Base-by-base conservation (phyloP, 257 asterid species). In the Handroanthus guayacan region DNA sequence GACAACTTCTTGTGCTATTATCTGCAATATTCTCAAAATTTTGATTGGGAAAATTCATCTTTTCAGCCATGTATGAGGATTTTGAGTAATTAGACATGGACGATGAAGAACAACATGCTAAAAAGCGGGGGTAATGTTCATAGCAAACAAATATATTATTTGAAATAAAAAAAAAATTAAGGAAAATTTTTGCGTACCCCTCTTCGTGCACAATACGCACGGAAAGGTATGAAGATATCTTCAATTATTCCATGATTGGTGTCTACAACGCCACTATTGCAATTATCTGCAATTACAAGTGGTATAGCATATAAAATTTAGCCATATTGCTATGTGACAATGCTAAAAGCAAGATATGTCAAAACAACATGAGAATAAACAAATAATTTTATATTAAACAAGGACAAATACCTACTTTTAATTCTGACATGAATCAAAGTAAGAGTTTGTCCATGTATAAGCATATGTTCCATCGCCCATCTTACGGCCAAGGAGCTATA, bases 391-490 rank as follows among this genome's bases (percentile, higher is more conserved):
- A 36, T 39, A 14, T 4, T 0, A 13, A 17, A 62, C 1, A 36
- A 71, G 74, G 37, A 48, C 76, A 69, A 83, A 81, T 79, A 90
- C 89, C 85, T 86, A 87, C 97, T 79, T 81, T 79, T 83, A 79
- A 81, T 65, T 73, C 75, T 82, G 66, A 92, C 88, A 71, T 92
- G 96, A 71, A 89, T 63, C 84, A 89, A 79, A 58, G 82, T 60
- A 48, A 92, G 80, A 18, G 69, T 48, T 5, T 75, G 81, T 72
- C 78, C 62, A 25, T 82, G 44, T 2, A 67, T 31, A 17, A 84
- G 69, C 60, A 92, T 83, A 77, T 91, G 69, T 2, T 90, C 92
- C 10, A 92, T 76, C 3, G 96, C 88, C 97, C 96, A 91, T 86
- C 72, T 77, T 38, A 90, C 89, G 36, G 90, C 91, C 2, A 79